These are phyloP conservation scores for Brasilioporus rufonigricans DNA, from an alignment of 768 basidiomycete genomes.

Conservation along the genomic window DNA sequence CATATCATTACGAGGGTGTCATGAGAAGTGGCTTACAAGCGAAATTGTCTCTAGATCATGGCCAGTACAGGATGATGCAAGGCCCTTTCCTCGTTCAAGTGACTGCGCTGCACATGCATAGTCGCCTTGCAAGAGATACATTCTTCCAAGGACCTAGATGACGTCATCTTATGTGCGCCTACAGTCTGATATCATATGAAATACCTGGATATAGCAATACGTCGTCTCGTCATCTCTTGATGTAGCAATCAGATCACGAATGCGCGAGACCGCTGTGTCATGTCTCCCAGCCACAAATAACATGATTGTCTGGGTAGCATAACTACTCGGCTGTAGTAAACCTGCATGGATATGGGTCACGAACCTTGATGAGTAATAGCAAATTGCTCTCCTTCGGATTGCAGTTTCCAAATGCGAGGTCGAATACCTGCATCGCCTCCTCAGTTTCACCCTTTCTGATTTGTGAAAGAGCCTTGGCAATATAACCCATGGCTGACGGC, in stretches of 20 bases:
- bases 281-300: not conserved
- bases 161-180: not conserved
- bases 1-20: not conserved
- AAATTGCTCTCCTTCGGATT: not conserved
- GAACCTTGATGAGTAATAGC: too few species aligned
- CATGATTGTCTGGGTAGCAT: not conserved
- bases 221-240: not conserved
- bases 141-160: constrained; percentile 5
- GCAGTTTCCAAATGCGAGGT: not conserved
- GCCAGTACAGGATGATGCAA: not conserved
- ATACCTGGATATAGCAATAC: constrained; percentile 2
- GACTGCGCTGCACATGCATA: not conserved
- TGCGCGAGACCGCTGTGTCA: constrained; percentile 1
- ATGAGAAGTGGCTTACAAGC: not conserved
- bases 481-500: too few species aligned
- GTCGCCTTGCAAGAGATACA: not conserved
- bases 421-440: too few species aligned
- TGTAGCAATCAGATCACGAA: not conserved
- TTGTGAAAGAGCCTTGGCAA: too few species aligned
- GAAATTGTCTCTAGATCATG: not conserved
- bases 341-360: not conserved
- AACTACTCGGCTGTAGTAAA: not conserved
- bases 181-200: not conserved
- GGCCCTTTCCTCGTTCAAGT: not conserved
- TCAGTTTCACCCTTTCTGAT: not conserved